These are phyloP conservation scores for Geotrichum macrosporum DNA, from an alignment of 1,139 yeast species.

Conservation along the genomic window DNA sequence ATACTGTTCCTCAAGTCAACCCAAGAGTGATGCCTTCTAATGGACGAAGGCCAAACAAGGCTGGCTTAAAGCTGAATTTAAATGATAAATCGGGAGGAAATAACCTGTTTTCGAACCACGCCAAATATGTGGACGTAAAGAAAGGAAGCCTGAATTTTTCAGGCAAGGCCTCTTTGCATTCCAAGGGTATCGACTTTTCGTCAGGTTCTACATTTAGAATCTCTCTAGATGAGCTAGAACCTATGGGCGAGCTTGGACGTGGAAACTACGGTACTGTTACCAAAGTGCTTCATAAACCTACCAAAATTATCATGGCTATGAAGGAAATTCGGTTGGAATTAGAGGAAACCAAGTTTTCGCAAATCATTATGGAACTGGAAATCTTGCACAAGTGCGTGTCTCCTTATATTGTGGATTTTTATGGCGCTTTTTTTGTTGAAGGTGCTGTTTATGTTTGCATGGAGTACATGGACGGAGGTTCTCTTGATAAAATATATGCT, in stretches of 20 bases:
- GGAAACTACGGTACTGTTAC: constrained; percentile 96
- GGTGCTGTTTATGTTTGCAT: constrained; percentile 98
- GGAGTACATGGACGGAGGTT: constrained; percentile 98
- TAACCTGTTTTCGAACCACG: constrained; percentile 63
- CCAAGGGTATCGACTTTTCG: constrained; percentile 86
- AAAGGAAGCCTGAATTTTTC: constrained; percentile 89
- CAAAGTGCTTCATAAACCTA: constrained; percentile 90
- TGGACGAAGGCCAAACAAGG: constrained; percentile 16
- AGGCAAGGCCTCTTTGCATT: constrained; percentile 87
- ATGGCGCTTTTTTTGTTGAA: constrained; percentile 95
- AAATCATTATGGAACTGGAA: constrained; percentile 92
- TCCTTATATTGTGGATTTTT: constrained; percentile 89
- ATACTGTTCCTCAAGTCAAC: constrained; percentile 9
- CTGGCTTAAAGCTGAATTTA: constrained; percentile 18
- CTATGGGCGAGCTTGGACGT: constrained; percentile 82
- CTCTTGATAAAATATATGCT: constrained; percentile 76
- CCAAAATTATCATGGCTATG: constrained; percentile 92
- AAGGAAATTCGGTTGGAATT: constrained; percentile 89
- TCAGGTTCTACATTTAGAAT: constrained; percentile 85
- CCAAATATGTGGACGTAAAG: constrained; percentile 83
- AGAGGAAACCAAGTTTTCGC: constrained; percentile 87
- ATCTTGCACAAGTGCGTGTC: constrained; percentile 85
- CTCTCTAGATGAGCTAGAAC: constrained; percentile 77
- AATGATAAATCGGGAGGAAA: constrained; percentile 12
- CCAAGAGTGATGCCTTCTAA: neutral